Evolutionary conservation across 306 rosid species (phyloP), one percentile per base, ranked within the genome.

Genomic region (Fagus crenata): DNA sequence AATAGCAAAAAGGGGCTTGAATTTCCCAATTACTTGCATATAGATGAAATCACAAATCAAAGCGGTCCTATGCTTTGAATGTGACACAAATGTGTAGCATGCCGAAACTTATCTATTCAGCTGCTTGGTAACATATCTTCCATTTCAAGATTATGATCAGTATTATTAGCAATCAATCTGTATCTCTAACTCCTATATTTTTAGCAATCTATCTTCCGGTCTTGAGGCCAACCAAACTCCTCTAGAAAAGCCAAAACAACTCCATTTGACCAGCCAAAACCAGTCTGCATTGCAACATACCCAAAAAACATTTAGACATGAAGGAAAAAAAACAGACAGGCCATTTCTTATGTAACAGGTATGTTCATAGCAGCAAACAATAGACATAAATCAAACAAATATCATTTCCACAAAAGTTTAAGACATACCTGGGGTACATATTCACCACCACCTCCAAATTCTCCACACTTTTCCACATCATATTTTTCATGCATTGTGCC

Each of bases 201-300:
- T 86, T 83, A 82, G 72, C 92, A 86, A 49, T 79, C 87, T 56
- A 90, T 84, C 7, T 64, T 78, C 69, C 82, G 84, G 86, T 89
- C 93, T 82, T 75, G 51, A 43, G 96, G 97, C 99, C 97, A 95
- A 77, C 97, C 97, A 83, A 95, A 92, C 87, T 95, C 97, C 86
- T 92, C 98, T 82, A 92, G 80, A 82, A 95, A 88, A 31, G 97
- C 95, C 83, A 95, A 86, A 46, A 90, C 95, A 68, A 95, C 93
- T 71, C 97, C 97, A 78, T 92, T 95, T 14, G 97, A 89, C 97
- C 97, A 95, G n/a, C 97, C 99, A 83, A 95, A 95, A 75, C 97
- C 96, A 83, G 93, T 95, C 99, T 95, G 87, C 86, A 83, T 76
- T 81, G 75, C 78, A 81, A 69, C 41, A 84, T 75, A 67, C 39